These are phyloP conservation scores for Pseudozyma tsukubaensis DNA, from an alignment of 1,284 basidiomycete genomes.

Conservation along the genomic window DNA sequence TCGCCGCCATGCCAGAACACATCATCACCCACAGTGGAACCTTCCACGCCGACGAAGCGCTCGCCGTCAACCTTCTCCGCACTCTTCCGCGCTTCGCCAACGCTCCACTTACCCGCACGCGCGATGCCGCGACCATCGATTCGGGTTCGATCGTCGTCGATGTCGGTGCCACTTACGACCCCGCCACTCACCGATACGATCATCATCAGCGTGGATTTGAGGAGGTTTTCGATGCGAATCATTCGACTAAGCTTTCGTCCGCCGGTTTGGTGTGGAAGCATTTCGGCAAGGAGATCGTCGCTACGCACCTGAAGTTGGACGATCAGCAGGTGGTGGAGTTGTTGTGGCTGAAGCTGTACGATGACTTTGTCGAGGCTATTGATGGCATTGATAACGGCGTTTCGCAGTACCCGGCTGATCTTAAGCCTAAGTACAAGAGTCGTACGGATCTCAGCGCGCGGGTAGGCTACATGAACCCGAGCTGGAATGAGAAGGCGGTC, in stretches of 20 bases:
- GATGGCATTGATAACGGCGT: conserved; percentile 83
- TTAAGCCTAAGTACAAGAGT: conserved; percentile 62
- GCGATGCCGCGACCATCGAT: conserved; percentile 83
- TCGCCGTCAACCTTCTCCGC: conserved; percentile 89
- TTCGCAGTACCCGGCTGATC: conserved; percentile 55
- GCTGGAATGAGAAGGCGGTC: conserved; percentile 63
- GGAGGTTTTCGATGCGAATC: conserved; percentile 85
- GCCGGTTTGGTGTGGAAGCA: conserved; percentile 86
- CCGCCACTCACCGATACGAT: conserved; percentile 83
- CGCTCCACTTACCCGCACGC: conserved; percentile 71
- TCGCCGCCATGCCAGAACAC: conserved; percentile 38
- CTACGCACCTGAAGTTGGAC: conserved; percentile 74
- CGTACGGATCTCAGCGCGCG: conserved; percentile 65
- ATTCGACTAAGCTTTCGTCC: conserved; percentile 86
- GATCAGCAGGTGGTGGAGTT: conserved; percentile 77
- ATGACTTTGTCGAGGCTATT: conserved; percentile 90
- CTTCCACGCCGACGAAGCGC: conserved; percentile 95
- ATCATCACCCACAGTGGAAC: conserved; percentile 86
- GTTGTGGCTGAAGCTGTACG: conserved; percentile 91
- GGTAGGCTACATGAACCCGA: conserved; percentile 63
- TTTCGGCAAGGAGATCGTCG: conserved; percentile 89
- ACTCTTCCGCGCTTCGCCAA: conserved; percentile 81
- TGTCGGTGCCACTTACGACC: conserved; percentile 92
- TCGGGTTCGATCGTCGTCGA: conserved; percentile 96
- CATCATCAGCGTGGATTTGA: conserved; percentile 95